Evolutionary conservation across 2,329 filamentous ascomycete species (phyloP).

Genomic region (Stachybotrys chartarum): DNA sequence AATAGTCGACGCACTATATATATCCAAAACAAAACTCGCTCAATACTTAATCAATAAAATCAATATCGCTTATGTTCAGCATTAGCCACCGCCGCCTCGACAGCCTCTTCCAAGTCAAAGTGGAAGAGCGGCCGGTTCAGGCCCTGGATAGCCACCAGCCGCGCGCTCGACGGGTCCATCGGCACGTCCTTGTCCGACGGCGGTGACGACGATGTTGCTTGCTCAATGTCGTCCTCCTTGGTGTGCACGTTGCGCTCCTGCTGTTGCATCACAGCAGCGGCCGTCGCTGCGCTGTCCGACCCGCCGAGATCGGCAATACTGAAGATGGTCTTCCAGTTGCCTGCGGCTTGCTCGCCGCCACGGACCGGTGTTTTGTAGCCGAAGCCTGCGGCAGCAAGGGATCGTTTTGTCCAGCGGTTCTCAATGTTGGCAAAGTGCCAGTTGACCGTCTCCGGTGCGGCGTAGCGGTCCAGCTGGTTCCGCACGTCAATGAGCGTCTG

Average conservation of each 20-base stretch:
- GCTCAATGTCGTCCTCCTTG: constrained; percentile 18
- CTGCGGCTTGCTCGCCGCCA: constrained; percentile 13
- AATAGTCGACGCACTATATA: neutral
- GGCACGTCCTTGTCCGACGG: constrained; percentile 19
- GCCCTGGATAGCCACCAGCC: constrained; percentile 32
- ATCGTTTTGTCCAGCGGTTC: constrained; percentile 50
- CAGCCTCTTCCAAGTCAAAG: constrained; percentile 40
- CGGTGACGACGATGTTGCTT: constrained; percentile 10
- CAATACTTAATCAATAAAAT: neutral
- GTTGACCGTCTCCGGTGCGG: constrained; percentile 35
- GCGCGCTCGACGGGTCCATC: constrained; percentile 17
- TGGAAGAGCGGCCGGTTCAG: constrained; percentile 47
- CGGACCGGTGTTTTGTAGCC: constrained; percentile 30
- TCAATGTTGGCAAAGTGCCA: constrained; percentile 46
- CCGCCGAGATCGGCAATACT: constrained; percentile 83
- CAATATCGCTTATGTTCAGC: constrained; percentile 20
- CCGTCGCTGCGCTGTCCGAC: constrained; percentile 48
- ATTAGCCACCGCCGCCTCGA: constrained; percentile 35
- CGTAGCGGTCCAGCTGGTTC: constrained; percentile 44
- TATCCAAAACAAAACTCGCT: neutral
- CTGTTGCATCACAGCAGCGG: constrained; percentile 57
- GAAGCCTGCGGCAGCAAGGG: constrained; percentile 46
- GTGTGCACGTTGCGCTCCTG: constrained; percentile 12
- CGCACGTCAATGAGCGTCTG: constrained; percentile 48
- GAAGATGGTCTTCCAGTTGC: constrained; percentile 70